Conservation (phyloP, 768 basidiomycete species). For the Trametes cingulata region DNA sequence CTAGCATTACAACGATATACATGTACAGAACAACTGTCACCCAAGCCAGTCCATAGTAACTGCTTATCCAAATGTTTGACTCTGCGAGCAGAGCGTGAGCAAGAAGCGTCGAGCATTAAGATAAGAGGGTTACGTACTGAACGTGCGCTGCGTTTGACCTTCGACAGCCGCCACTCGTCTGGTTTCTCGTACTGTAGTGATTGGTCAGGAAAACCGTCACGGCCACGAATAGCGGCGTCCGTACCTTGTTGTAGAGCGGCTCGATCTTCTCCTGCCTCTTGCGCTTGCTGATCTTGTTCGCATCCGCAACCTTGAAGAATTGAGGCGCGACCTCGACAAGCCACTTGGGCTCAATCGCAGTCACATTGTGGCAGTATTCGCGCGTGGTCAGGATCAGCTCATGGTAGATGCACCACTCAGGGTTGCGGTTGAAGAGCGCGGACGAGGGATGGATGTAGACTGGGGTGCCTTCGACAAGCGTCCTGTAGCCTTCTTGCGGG, state of each 20-base stretch:
- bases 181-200: constrained; percentile 72
- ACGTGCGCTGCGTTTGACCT: constrained; percentile 87
- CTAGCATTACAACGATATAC: constrained; percentile 22
- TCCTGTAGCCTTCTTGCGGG: constrained; percentile 97
- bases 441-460: constrained; percentile 99
- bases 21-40: constrained; percentile 13
- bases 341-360: constrained; percentile 97
- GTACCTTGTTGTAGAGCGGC: constrained; percentile 85
- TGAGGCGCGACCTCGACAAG: constrained; percentile 96
- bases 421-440: constrained; percentile 93
- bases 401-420: constrained; percentile 96
- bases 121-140: constrained; percentile 41
- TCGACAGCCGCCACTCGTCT: constrained; percentile 93
- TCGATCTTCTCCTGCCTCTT: constrained; percentile 98
- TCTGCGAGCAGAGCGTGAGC: constrained; percentile 36
- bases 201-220: constrained; percentile 1
- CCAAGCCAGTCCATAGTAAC: constrained; percentile 8
- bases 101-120: background rate
- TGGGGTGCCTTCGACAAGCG: constrained; percentile 95
- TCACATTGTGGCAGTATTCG: constrained; percentile 91
- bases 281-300: constrained; percentile 95
- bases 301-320: constrained; percentile 98
- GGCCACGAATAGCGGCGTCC: background rate
- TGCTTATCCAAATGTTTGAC: constrained; percentile 85
- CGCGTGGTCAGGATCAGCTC: constrained; percentile 96